These are phyloP conservation scores for Aphanocladium album DNA, from an alignment of 2,329 filamentous ascomycete genomes.

Conservation along the genomic window DNA sequence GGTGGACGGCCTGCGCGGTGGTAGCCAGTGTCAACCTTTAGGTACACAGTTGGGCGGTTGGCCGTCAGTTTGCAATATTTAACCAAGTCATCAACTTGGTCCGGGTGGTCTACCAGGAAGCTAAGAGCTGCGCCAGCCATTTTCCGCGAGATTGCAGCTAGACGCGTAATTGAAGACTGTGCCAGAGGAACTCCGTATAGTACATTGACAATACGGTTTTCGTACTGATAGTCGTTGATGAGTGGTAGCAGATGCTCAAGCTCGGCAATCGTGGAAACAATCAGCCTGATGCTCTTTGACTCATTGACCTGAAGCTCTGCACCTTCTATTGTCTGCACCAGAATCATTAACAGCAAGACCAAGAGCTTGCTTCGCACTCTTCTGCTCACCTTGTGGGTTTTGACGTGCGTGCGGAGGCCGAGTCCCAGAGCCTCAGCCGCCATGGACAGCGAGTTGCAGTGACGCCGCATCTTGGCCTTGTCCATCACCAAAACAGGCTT, in stretches of 20 bases:
- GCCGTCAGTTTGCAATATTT: constrained; percentile 30
- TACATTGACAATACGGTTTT: constrained; percentile 27
- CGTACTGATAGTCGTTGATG: constrained; percentile 34
- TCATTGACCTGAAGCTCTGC: constrained; percentile 50
- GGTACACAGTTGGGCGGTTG: no score
- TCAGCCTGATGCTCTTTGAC: constrained; percentile 38
- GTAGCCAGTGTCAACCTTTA: constrained; percentile 62
- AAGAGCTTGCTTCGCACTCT: not conserved
- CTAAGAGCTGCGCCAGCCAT: constrained; percentile 44
- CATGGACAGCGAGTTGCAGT: constrained; percentile 53
- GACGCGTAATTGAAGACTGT: constrained; percentile 45
- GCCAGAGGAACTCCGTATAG: constrained; percentile 59
- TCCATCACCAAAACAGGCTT: constrained; percentile 55
- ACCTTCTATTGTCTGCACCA: constrained; percentile 46
- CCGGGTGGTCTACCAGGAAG: constrained; percentile 53
- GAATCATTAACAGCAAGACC: rapidly evolving
- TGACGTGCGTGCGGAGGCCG: constrained; percentile 57
- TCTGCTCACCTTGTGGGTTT: constrained; percentile 55
- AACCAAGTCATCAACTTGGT: constrained; percentile 33
- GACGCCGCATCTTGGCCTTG: constrained; percentile 43
- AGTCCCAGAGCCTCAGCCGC: constrained; percentile 44
- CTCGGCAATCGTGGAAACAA: constrained; percentile 56
- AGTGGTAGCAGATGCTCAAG: constrained; percentile 49
- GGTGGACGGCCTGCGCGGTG: constrained; percentile 55
- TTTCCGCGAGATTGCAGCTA: constrained; percentile 39